Base-by-base conservation (phyloP, 1,139 yeast species). In the Yamadazyma triangularis region DNA sequence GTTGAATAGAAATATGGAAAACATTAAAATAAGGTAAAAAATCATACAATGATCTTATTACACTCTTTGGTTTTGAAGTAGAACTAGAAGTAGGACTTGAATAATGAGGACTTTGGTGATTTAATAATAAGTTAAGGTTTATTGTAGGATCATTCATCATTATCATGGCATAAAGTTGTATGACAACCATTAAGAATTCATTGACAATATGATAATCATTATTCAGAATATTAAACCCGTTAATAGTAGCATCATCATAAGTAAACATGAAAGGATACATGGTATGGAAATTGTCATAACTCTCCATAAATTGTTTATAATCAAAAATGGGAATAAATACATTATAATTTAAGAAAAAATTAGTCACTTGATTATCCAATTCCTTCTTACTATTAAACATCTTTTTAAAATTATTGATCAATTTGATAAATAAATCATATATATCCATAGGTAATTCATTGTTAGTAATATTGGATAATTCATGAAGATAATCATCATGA, bases 311-410 rank as follows among this genome's bases (percentile, higher is more conserved):
- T 25, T 63, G 53, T 29, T 66, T 69, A 42, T 73, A 77, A 46
- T 77, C 82, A 39, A 78, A 66, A n/a, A 78, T 72, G 8, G 84
- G 84, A 18, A 78, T 67, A 38, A 77, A 63, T 13, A 69, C 64
- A 49, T 78, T 78, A 47, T 74, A 70, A 42, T 75, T 71, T 33
- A 75, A 59, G 44, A 78, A 78, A 45, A 64, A 78, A 30, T 73
- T 68, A 39, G 64, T 58, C 22, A 78, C 64, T 33, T 75, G 70
- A 33, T 66, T 61, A 44, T 78, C 84, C 38, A 77, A 48, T 36
- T 71, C 74, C 30, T 59, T 61, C 37, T 67, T 69, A 26, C 55
- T 52, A 25, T 53, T 52, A 46, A 72, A 70, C 3, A 70, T 42
- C 29, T 63, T 61, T 40, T 72, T 70, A 46, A 69, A 67, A 40